Evolutionary conservation across 495 filamentous ascomycete species (phyloP).

Genomic region (Darksidea phi): DNA sequence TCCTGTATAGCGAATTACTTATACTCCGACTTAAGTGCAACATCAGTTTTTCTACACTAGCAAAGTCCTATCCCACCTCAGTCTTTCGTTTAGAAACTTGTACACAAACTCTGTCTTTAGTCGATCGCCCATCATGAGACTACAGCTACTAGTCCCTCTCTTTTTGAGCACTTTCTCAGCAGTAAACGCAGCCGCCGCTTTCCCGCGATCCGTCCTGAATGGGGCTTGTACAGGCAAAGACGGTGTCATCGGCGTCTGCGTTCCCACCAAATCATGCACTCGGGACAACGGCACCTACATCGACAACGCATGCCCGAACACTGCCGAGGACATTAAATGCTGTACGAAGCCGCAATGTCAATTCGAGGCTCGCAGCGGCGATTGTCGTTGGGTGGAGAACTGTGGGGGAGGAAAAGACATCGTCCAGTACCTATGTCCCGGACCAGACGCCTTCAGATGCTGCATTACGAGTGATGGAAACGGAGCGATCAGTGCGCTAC

Average conservation of each 20-base stretch:
- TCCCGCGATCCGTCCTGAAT: slow-evolving; percentile 14
- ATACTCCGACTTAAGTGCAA: too few relatives aligned
- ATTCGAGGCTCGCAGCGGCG: slow-evolving; percentile 1
- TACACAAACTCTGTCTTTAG: not conserved
- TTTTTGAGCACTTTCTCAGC: not conserved
- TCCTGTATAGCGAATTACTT: too few relatives aligned
- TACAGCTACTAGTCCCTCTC: not conserved
- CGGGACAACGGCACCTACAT: slow-evolving; percentile 22
- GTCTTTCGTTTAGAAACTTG: too few relatives aligned
- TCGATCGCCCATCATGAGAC: not conserved
- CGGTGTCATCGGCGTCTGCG: slow-evolving; percentile 21
- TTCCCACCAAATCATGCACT: slow-evolving; percentile 21
- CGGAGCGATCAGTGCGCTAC: not conserved
- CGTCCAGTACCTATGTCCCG: slow-evolving; percentile 18
- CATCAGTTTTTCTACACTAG: too few relatives aligned
- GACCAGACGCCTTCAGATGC: slow-evolving; percentile 21
- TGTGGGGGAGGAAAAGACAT: slow-evolving; percentile 12
- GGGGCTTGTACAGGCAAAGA: slow-evolving; percentile 20
- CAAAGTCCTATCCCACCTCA: too few relatives aligned
- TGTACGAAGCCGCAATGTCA: slow-evolving; percentile 20
- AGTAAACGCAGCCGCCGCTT: slow-evolving; percentile 4
- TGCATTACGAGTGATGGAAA: slow-evolving; percentile 9
- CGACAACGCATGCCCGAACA: slow-evolving; percentile 23
- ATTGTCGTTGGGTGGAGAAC: slow-evolving; percentile 21
- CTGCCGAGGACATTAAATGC: slow-evolving; percentile 30